These are phyloP conservation scores for Chaetomidium leptoderma DNA, from an alignment of 495 filamentous ascomycete genomes.

Conservation along the genomic window DNA sequence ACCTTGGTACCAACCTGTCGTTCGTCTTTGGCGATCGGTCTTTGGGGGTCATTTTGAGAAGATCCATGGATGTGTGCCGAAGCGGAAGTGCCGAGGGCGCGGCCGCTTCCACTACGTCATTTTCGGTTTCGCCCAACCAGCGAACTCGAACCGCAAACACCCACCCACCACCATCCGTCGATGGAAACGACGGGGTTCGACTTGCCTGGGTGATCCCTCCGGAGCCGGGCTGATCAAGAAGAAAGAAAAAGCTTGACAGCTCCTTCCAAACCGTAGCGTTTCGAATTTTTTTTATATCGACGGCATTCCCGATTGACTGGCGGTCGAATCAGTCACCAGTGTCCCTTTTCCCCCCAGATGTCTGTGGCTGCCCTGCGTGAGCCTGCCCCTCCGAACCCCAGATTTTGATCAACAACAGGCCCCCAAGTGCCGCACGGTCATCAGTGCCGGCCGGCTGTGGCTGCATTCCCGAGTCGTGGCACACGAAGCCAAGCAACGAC, in stretches of 20 bases:
- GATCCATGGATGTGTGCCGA: not conserved
- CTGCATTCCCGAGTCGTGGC: slow-evolving; percentile 15
- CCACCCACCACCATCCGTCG: not conserved
- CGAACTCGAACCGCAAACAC: not conserved
- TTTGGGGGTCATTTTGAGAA: not conserved
- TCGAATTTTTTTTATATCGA: not conserved
- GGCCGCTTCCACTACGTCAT: slow-evolving; percentile 27
- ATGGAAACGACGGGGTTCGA: not conserved
- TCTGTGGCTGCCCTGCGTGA: slow-evolving; percentile 2
- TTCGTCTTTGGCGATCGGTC: too few species aligned
- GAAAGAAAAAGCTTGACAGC: not conserved
- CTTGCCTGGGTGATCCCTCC: slow-evolving; percentile 3
- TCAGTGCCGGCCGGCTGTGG: slow-evolving; percentile 11
- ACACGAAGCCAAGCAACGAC: not conserved
- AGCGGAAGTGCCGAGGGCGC: slow-evolving; percentile 29
- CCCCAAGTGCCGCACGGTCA: not conserved
- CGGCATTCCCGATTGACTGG: slow-evolving; percentile 2
- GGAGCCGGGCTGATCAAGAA: too few species aligned
- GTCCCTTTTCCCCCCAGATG: not conserved
- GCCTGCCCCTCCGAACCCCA: slow-evolving; percentile 9
- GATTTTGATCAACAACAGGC: not conserved
- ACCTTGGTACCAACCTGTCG: not conserved
- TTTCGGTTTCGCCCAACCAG: not conserved
- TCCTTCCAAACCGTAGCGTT: not conserved
- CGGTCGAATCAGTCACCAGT: too few species aligned